Conservation (phyloP, 2,329 filamentous ascomycete genomes). For the Clonostachys chloroleuca region DNA sequence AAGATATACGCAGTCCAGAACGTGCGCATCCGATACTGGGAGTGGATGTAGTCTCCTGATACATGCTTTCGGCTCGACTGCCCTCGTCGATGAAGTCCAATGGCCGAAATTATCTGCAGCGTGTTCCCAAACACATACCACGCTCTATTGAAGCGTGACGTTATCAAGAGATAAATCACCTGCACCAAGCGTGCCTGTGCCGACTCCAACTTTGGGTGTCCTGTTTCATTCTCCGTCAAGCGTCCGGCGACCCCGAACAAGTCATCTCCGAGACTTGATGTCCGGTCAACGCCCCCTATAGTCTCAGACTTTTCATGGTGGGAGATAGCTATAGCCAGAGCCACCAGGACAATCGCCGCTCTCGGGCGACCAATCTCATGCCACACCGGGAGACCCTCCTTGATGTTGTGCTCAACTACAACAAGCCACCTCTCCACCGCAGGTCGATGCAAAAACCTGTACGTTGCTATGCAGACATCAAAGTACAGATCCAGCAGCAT, state of each 20-base stretch:
- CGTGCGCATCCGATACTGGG: constrained; percentile 33
- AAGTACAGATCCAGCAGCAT: constrained; percentile 43
- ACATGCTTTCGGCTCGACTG: constrained; percentile 13
- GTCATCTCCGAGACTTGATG: constrained; percentile 18
- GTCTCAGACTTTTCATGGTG: constrained; percentile 34
- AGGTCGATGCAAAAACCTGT: constrained; percentile 46
- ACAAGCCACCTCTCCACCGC: constrained; percentile 40
- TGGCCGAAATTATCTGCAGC: constrained; percentile 27
- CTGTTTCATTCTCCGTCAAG: constrained; percentile 27
- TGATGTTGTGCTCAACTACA: constrained; percentile 30
- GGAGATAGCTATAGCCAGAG: constrained; percentile 44
- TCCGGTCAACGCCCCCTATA: constrained; percentile 7
- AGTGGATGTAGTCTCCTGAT: constrained; percentile 21
- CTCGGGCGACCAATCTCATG: constrained; percentile 34
- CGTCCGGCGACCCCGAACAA: constrained; percentile 26
- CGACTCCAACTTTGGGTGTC: constrained; percentile 28
- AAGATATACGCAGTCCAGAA: constrained; percentile 64
- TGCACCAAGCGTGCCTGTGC: constrained; percentile 35
- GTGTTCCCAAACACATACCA: constrained; percentile 40
- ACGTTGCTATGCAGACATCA: constrained; percentile 50
- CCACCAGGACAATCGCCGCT: constrained; percentile 39
- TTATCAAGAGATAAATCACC: constrained; percentile 36
- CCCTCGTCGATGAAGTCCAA: constrained; percentile 34
- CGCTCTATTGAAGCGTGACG: constrained; percentile 40
- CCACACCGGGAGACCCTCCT: constrained; percentile 18